Evolutionary conservation across 1,284 basidiomycete species (phyloP), one percentile per base, ranked within the genome.

Genomic region (Fomitopsis pinicola): DNA sequence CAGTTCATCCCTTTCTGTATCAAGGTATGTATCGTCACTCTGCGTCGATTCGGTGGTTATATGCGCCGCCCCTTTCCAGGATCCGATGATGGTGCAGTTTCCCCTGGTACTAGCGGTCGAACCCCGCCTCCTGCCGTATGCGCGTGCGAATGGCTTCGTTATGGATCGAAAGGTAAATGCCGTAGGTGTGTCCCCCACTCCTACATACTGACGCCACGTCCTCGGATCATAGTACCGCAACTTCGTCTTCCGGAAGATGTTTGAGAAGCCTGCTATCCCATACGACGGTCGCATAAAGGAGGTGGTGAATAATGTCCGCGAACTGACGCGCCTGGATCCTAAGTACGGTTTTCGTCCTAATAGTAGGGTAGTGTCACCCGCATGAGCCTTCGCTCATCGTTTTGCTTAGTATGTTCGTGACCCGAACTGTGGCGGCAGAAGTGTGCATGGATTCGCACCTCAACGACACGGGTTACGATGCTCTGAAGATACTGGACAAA

Each of bases 241-340:
- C 70, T 91, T 90, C 66, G 84, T 91, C 12, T 91, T 91, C 70
- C 86, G 89, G 59, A 89, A 89, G 72, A 90, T 91, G 83, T 91
- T 91, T 66, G 88, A 90, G 73, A 82, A 84, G 62, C 78, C 81
- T 45, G 70, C 80, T 17, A 72, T 78, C 7, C 73, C 79, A 42
- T 80, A 77, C 59, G 82, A 83, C 42, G 77, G 78, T 48, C 78
- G 80, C 55, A 75, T 80, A n/a, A 79, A 85, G 55, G 85, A 89
- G 61, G 87, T 91, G 59, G 79, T 83, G 15, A 75, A 78, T 30
- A 89, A 89, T 68, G 86, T 91, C 46, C 80, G 81, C 63, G 87
- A 89, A 67, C 75, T 91, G 35, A 85, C 84, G 66, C 81, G 82
- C 59, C 77, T 90, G 45, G 88, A 91, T 72, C 69, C 82, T 55